Evolutionary conservation across 257 asterid genomes (phyloP).

Genomic region (Ophiorrhiza pumila): DNA sequence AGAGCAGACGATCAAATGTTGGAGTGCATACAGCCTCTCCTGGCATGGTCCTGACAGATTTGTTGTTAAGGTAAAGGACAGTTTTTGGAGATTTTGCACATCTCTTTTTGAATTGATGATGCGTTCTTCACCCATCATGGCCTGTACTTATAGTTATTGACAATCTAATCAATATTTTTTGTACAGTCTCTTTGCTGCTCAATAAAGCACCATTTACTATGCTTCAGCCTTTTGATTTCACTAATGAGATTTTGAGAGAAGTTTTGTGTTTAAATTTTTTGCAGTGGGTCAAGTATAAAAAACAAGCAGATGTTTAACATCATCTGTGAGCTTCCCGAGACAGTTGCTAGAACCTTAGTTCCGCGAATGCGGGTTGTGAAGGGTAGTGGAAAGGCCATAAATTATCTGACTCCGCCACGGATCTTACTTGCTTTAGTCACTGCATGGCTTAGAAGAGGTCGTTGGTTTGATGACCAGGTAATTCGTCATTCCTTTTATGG

Average conservation of each 20-base stretch:
- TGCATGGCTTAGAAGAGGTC: constrained; percentile 93
- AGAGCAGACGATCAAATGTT: constrained; percentile 64
- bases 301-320: constrained; percentile 97
- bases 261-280: constrained; percentile 6
- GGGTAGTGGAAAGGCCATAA: constrained; percentile 94
- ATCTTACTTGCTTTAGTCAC: constrained; percentile 89
- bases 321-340: constrained; percentile 97
- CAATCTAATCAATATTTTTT: not conserved
- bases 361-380: constrained; percentile 97
- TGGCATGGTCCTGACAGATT: constrained; percentile 97
- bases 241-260: not conserved
- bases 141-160: not conserved
- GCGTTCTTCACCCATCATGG: not conserved
- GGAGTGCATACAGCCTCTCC: constrained; percentile 99
- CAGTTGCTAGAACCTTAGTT: constrained; percentile 91
- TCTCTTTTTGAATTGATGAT: not conserved
- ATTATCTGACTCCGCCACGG: constrained; percentile 95
- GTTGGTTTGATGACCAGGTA: constrained; percentile 98
- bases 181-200: not conserved
- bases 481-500: not conserved
- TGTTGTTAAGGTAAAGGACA: constrained; percentile 64
- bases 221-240: not conserved
- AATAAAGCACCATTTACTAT: not conserved
- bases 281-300: constrained; percentile 87
- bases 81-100: not conserved